Base-by-base conservation (phyloP, 257 asterid species). In the Rehmannia glutinosa region DNA sequence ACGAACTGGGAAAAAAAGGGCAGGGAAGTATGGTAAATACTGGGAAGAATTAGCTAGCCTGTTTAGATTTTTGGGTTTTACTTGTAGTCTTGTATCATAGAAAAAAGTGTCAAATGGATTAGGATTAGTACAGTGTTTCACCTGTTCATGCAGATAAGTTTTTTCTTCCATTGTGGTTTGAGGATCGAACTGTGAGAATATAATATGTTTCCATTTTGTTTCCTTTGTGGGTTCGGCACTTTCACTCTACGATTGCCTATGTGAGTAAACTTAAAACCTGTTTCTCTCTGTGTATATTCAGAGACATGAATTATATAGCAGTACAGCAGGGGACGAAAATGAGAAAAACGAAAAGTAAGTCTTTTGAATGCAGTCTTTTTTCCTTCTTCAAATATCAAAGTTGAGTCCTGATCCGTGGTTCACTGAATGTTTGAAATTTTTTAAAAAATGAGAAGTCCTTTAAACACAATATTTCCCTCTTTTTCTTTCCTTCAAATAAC, bases 271-370 rank as follows among this genome's bases (percentile, higher is more conserved):
- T 71, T 57, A 38, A 47, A 62, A 19, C 60, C 28, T 21, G 4
- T 10, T 36, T 25, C 67, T 30, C 62, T 43, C 12, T 56, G 8
- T 42, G 39, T 80, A 67, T 64, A 9, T 70, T 30, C 82, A 80
- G 84, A 80, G 76, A 76, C 73, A 53, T 49, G 78, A 83, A 71
- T 52, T 62, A 30, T 80, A 62, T 80, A 75, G 81, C 79, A 75
- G 72, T 55, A 50, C 76, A 62, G 68, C 83, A 16, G 79, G 50
- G 56, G 77, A 63, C 16, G 68, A 66, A 49, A 73, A 76, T 73
- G 77, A 71, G 43, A 77, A 75, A 63, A 73, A 51, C 61, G 71
- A 76, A 60, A 80, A 36, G 84, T 83, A 73, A 68, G 84, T 46
- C 42, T 30, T 54, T 13, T 9, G 7, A 42, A 38, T 20, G 41